phyloP scores from a whole-genome alignment of 768 basidiomycete species.

The Lentinus tigrinus region DNA sequence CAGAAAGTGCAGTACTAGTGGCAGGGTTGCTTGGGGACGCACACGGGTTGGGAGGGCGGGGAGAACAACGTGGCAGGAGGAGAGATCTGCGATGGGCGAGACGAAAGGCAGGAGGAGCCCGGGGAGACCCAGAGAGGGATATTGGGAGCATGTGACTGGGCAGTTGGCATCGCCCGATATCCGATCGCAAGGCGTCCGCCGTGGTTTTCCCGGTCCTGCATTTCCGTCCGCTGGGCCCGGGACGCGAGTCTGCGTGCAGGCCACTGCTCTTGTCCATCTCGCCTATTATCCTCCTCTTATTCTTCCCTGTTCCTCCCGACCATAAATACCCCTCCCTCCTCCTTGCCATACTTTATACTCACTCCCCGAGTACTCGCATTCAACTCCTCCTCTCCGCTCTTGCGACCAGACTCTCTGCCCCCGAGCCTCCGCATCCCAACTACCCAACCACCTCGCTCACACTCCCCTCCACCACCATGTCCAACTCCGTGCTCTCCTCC shows the following conservation, averaged over 20 bases:
- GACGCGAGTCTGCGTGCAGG: not conserved
- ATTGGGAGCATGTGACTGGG: conserved; percentile 10
- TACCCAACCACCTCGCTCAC: not conserved
- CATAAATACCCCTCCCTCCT: conserved; percentile 10
- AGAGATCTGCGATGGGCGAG: not conserved
- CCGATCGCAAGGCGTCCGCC: not conserved
- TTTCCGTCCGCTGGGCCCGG: conserved; percentile 2
- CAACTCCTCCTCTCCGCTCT: not conserved
- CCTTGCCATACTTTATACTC: not conserved
- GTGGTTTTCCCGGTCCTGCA: conserved; percentile 16
- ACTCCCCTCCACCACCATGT: conserved; percentile 21
- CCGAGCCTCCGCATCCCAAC: not conserved
- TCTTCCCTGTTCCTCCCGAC: not conserved
- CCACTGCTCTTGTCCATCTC: conserved; percentile 1
- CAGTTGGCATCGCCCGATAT: too few relatives aligned
- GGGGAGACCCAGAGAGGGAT: conserved; percentile 5
- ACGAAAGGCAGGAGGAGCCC: conserved; percentile 4
- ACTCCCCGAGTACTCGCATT: not conserved
- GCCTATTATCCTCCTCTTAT: not conserved
- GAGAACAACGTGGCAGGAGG: too few relatives aligned
- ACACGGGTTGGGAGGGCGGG: not conserved
- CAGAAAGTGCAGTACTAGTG: not conserved
- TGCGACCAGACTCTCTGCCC: not conserved
- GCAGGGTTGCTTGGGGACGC: not conserved
- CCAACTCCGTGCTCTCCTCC: conserved; percentile 35